Evolutionary conservation across 495 filamentous ascomycete genomes (phyloP).

Genomic region (Lineolata rhizophorae): DNA sequence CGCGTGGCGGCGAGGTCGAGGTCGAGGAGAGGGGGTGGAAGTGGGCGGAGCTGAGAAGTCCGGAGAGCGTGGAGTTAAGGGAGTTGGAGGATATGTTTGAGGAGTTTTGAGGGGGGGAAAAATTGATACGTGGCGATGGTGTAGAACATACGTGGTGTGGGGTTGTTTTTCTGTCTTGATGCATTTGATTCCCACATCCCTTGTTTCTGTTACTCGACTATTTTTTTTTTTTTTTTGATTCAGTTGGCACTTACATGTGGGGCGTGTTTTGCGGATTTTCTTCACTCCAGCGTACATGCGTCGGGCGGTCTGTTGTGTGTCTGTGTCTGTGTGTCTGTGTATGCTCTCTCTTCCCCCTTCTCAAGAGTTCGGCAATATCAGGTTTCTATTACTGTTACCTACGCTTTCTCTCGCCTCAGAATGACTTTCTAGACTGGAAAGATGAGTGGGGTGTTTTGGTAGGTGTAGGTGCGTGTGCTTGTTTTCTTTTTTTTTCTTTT

Average conservation of each 20-base stretch:
- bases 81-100: constrained; percentile 81
- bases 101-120: constrained; percentile 27
- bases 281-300: neutral
- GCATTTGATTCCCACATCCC: neutral
- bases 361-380: neutral
- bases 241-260: neutral
- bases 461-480: too few relatives aligned
- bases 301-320: neutral
- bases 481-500: neutral
- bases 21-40: neutral
- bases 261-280: neutral
- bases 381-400: neutral
- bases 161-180: neutral
- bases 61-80: constrained; percentile 74
- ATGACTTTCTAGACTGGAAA: neutral
- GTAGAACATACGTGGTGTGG: neutral
- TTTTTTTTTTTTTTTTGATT: neutral
- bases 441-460: too few relatives aligned
- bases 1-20: too few relatives aligned
- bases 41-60: constrained; percentile 36
- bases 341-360: neutral
- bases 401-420: neutral
- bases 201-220: neutral
- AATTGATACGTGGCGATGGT: neutral
- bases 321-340: neutral